Base-by-base conservation (phyloP, 2,329 filamentous ascomycete genomes). In the Drechslerella dactyloides region DNA sequence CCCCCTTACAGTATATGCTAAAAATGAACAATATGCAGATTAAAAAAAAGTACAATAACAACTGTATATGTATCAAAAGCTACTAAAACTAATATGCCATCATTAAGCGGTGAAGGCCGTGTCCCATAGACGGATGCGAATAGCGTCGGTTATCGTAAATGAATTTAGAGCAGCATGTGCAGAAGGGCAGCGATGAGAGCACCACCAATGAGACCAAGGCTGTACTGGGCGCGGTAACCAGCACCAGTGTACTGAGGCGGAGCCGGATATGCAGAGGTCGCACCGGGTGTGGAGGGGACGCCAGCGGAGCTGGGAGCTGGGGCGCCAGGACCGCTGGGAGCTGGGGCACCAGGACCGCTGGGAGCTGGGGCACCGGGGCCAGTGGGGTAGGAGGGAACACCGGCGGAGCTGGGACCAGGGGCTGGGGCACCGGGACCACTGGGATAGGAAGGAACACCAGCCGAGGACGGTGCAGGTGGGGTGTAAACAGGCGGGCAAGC, bases 161-260 rank as follows among this genome's bases (percentile, higher is more conserved):
- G 13, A 4, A 17, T 17, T 42, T 42, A 42, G 19, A 48, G 44
- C n/a, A 48, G 44, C 44, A 48, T 48, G 17, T 19, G 44, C 50
- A 53, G 52, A 8, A 60, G 37, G 17, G 48, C 42, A 13, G 53
- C 59, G 42, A 64, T 54, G 46, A 65, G 8, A 35, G 56, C 68
- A 21, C 60, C 60, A 17, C 46, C 56, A 27, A 72, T 50, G 30
- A 30, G 55, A 46, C 50, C 60, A 33, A 65, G 2, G 51, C 58
- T 72, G 19, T 61, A 72, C n/a, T 61, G 55, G 40, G 64, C 52
- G 24, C 30, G 44, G 11, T 60, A 72, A 46, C 30, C 60, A 21
- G 55, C 68, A 35, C 68, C 68, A 40, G 68, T 65, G 27, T 60
- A 53, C 1, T 33, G 35, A 48, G 60, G 60, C 37, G 59, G 54